These are phyloP conservation scores for Pterocarpus santalinus DNA, from an alignment of 306 rosid species.

Conservation along the genomic window DNA sequence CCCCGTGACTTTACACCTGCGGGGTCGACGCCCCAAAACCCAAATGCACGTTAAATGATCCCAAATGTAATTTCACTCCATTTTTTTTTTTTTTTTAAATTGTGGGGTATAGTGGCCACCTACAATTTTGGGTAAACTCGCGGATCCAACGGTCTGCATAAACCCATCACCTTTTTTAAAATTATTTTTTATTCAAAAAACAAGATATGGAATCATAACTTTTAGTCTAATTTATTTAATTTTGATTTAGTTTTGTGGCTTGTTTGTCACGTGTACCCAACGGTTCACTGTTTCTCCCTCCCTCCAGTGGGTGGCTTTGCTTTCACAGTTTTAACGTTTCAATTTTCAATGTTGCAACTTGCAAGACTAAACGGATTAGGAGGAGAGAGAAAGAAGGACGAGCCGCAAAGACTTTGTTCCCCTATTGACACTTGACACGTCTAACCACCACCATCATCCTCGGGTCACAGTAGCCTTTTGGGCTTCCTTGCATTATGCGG, in stretches of 20 bases:
- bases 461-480: not conserved
- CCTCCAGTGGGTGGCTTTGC: not conserved
- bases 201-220: not conserved
- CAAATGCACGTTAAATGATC: constrained; percentile 44
- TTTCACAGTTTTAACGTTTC: constrained; percentile 39
- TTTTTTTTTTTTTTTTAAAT: too few relatives aligned
- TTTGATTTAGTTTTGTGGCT: not conserved
- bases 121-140: constrained; percentile 41
- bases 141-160: constrained; percentile 37
- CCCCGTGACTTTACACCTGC: constrained; percentile 44
- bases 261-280: constrained; percentile 56
- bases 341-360: not conserved
- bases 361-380: not conserved
- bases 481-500: not conserved
- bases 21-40: constrained; percentile 52
- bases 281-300: constrained; percentile 44
- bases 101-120: constrained; percentile 23
- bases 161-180: not conserved
- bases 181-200: not conserved
- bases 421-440: constrained; percentile 47
- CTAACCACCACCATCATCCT: not conserved
- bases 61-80: constrained; percentile 38
- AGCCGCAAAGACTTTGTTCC: constrained; percentile 31
- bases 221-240: not conserved
- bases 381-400: not conserved